Percentiles rank a stretch among this genome's conserved stretches.
phyloP scores from a whole-genome alignment of 2,329 filamentous ascomycete species.

The Leptographium procerum region DNA sequence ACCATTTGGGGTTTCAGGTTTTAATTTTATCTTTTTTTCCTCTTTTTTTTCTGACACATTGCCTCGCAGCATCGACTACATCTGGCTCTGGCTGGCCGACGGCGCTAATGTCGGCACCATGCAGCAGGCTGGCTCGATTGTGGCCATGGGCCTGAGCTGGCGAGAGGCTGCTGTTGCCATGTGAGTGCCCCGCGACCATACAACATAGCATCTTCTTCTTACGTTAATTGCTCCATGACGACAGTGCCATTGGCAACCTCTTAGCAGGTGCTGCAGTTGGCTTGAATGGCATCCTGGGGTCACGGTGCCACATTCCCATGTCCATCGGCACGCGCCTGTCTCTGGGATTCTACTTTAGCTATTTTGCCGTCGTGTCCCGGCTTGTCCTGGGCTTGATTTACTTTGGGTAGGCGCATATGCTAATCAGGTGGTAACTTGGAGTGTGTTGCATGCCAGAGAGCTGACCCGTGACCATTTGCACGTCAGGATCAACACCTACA shows the following conservation, averaged over 20 bases:
- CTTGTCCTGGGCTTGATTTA: slow-evolving; percentile 23
- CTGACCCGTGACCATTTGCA: too few species aligned
- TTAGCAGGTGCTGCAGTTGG: slow-evolving; percentile 24
- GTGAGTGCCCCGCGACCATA: slow-evolving; percentile 6
- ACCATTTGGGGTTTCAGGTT: too few species aligned
- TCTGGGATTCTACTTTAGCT: slow-evolving; percentile 25
- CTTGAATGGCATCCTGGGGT: slow-evolving; percentile 23
- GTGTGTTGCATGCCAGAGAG: too few species aligned
- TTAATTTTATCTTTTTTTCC: too few species aligned
- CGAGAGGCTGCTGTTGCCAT: slow-evolving; percentile 14
- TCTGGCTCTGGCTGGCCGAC: slow-evolving; percentile 15
- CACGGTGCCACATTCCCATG: slow-evolving; percentile 26
- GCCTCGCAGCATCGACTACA: slow-evolving; percentile 11
- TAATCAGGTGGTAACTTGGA: too few species aligned
- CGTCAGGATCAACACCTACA: slow-evolving; percentile 16
- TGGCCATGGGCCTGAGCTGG: slow-evolving; percentile 15
- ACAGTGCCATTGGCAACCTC: slow-evolving; percentile 10
- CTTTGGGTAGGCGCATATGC: slow-evolving; percentile 14
- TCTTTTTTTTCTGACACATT: too few species aligned
- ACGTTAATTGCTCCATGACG: neutral
- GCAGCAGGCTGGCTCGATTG: slow-evolving; percentile 15
- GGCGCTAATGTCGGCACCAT: slow-evolving; percentile 16
- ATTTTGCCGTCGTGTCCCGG: slow-evolving; percentile 20
- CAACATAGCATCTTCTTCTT: too few species aligned
- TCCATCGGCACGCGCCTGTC: slow-evolving; percentile 23